Conservation (phyloP, 2,329 filamentous ascomycete genomes). For the Fusarium clavum region DNA sequence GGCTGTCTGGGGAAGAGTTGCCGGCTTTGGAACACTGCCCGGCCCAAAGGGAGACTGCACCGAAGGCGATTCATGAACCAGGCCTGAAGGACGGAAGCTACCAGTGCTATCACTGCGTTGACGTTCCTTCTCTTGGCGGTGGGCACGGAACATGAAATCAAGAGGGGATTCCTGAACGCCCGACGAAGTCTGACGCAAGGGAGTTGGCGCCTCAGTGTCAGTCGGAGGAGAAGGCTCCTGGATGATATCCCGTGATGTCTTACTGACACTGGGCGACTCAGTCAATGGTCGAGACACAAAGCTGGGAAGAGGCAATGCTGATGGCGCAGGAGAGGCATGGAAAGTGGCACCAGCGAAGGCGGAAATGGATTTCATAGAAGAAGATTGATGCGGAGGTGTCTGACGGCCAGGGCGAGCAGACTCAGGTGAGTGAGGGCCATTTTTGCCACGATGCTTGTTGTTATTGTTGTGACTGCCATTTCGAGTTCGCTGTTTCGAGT, state of each 20-base stretch:
- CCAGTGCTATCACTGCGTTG: conserved; percentile 65
- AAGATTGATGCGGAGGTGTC: conserved; percentile 57
- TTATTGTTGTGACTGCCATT: conserved; percentile 32
- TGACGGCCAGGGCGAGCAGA: conserved; percentile 55
- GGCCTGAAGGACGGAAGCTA: conserved; percentile 54
- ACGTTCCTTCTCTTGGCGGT: conserved; percentile 79
- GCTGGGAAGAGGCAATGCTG: conserved; percentile 88
- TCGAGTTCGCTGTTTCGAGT: conserved; percentile 48
- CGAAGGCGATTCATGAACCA: conserved; percentile 65
- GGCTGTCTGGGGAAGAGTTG: conserved; percentile 43
- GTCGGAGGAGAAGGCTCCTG: conserved; percentile 64
- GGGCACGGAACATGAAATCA: conserved; percentile 90
- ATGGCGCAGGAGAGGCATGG: conserved; percentile 92
- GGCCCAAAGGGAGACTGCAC: conserved; percentile 52
- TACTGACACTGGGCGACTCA: conserved; percentile 63
- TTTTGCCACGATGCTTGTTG: conserved; percentile 49
- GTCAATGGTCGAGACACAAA: conserved; percentile 82
- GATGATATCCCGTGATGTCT: conserved; percentile 51
- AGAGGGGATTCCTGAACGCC: conserved; percentile 76
- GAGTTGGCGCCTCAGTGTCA: conserved; percentile 62
- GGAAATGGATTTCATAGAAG: conserved; percentile 60
- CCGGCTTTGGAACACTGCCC: conserved; percentile 38
- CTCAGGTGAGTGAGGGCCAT: conserved; percentile 55
- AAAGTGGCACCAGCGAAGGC: conserved; percentile 95
- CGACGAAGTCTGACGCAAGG: conserved; percentile 53